Base-by-base conservation (phyloP, 2,329 filamentous ascomycete species). In the Neofusicoccum sp. region DNA sequence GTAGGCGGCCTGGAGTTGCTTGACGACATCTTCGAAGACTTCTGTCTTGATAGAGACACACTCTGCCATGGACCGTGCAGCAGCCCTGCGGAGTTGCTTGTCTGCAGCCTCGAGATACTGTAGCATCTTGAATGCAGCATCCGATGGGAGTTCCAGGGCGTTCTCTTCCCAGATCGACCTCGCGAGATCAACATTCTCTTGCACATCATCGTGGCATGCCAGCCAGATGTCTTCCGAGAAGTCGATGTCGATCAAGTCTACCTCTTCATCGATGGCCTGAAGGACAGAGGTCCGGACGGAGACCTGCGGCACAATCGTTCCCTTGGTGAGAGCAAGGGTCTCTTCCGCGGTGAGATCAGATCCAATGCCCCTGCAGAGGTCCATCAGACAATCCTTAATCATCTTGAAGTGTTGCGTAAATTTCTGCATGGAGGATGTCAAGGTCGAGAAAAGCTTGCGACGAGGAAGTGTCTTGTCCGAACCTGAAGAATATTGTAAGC, bases 91-190 rank as follows among this genome's bases (percentile, higher is more conserved):
- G 28, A 98, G 85, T 70, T 96, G 91, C 20, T 83, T 83, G 68
- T 98, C 93, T 65, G 86, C 84, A 66, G 86, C 90, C 66, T 91
- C 85, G 9, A 98, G 79, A 71, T 96, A 98, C 0, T 87, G 86
- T 51, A 96, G 77, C 70, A 93, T 87, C 66, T 82, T 84, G 61
- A 81, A 73, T 6, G 90, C 86, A 7, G 90, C 84, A 6, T 88
- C 81, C 20, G 84, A 78, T 1, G 85, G 83, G 11, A 93, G 78
- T 62, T 88, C 78, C 63, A 98, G 89, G 6, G 86, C 89, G 71
- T 93, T 96, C 70, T 97, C 95, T 69, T 96, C 91, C 95, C 95
- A 99, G 36, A 99, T 96, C 11, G 93, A 90, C 56, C 82, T 84
- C 6, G 90, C 93, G 58, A 96, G 80, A 47, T 92, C 90, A 7